Base-by-base conservation (phyloP, 768 basidiomycete species). In the Tulasnella sp. region DNA sequence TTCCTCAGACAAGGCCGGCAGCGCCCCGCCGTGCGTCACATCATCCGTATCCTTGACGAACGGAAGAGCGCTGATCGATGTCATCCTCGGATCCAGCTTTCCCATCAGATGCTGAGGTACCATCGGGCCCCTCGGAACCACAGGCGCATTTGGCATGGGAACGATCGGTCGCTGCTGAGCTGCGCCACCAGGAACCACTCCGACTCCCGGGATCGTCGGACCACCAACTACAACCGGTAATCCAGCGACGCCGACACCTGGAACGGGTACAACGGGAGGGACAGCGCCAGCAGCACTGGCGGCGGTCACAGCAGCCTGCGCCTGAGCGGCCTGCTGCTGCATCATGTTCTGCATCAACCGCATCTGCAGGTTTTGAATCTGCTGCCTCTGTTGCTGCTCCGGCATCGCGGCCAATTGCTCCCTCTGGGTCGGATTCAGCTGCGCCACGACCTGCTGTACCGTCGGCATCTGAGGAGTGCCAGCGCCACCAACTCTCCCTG, bases 61-160 rank as follows among this genome's bases (percentile, higher is more conserved):
- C 1, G 86, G 85, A 2, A 91, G 78, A 56, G 78, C 70, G 7
- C 80, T 78, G 44, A 88, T 75, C 19, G 75, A 74, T 7, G 86
- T 87, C 19, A 80, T 77, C 30, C 74, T 72, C 3, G 58, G 47
- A 59, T 59, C 58, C 27, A 59, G 27, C 26, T 59, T 59, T 3
- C 47, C 58, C 13, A 26, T 10, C 10, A 59, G 19, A 2, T 59
- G 47, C 29, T 44, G 58, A 4, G 58, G 58, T 7, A 59, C n/a
- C 2, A 41, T 23, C 3, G 55, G 45, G 13, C 41, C 41, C 1
- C n/a, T 47, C 24, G 53, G 3, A 11, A 19, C 30, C 23, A 21
- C 30, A 10, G 53, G 53, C 2, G 34, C 32, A 11, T 34, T 41
- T n/a, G 30, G 34, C 17, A 41, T 44, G 23, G 43, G 45, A 3